Evolutionary conservation across 2,329 filamentous ascomycete genomes (phyloP), one percentile per base, ranked within the genome.

Genomic region (Tolypocladium amazonense): DNA sequence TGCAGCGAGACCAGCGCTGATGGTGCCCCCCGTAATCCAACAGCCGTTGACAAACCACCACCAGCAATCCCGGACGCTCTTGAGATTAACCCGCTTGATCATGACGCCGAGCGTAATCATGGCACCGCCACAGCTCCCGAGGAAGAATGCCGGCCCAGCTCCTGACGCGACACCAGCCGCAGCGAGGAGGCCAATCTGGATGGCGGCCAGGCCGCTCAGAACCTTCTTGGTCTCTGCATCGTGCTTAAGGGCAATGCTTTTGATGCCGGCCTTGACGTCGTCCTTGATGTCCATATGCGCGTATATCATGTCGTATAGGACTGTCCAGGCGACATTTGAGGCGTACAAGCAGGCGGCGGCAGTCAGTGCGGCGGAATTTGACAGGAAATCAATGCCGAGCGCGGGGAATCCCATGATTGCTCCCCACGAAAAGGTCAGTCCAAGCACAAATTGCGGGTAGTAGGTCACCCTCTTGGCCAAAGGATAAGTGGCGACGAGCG

Each of bases 241-340:
- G 66, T 95, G 90, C 70, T 88, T 88, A 45, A 95, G 77, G 1
- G 89, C 91, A 66, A 95, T 94, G 68, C 87, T 90, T 77, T 93
- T 95, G 75, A 96, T 94, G 11, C 91, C 92, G 0, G 88, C 90
- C 72, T 91, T 92, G 62, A 80, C 85, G 69, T 96, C 91, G 66
- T 96, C 90, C 68, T 87, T 87, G 71, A 93, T 88, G 68, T 96
- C 91, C 86, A 94, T 93, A 71, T 95, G 91, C 18, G 91, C 91
- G 72, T 96, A 96, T 38, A 96, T 91, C 85, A 94, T 95, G 71
- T 96, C 91, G 72, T 95, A 96, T 45, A 95, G 75, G 33, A 95
- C 81, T 0, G 90, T 95, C 92, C 92, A 96, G 3, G 89, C 86
- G 30, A 94, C 79, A 66, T 92, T 94, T 52, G 88, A 91, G 14